Evolutionary conservation across 2,329 filamentous ascomycete genomes (phyloP), one percentile per base, ranked within the genome.

Genomic region (Aspergillus oerlinghausenensis): DNA sequence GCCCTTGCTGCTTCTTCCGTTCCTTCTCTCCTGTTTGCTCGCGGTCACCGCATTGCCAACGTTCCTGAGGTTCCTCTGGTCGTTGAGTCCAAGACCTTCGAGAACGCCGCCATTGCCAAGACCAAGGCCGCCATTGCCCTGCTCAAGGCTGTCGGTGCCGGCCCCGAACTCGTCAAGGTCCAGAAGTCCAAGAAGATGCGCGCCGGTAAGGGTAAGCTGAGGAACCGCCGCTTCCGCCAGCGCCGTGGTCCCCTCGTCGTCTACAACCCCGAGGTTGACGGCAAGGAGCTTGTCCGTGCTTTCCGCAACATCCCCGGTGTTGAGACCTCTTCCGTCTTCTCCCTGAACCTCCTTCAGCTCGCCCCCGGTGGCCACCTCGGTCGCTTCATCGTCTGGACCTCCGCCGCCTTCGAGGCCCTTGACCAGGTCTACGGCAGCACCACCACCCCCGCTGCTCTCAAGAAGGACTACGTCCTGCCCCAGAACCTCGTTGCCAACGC

Each of bases 261-360:
- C 83, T 97, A 97, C 87, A 89, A 95, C 84, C 89, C 92, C 70
- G 90, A 92, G 79, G 85, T 88, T 74, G 95, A 99, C 77, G 92
- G 94, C 82, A 95, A 92, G 83, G 89, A 95, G 77, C 87, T 99
- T 68, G 84, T 93, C 77, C 86, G 84, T 75, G 93, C 92, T 72
- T 97, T 97, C 90, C 92, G 94, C 85, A 99, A 99, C 88, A 89
- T 99, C 75, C 87, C 94, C 74, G 94, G 94, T 82, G 92, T 97
- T 69, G 94, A 99, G 89, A 96, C 92, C 67, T 92, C 85, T 75
- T 88, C 92, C 69, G 92, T 97, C 79, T 92, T 88, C 82, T 83
- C 91, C 66, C 87, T 99, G 74, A 97, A 97, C 87, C 92, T 97
- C 74, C 91, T 99, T 78, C 94, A 99, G 86, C 91, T 99, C 77